Conservation (phyloP, 192 early-diverging fungal genomes). For the Linnemannia exigua region DNA sequence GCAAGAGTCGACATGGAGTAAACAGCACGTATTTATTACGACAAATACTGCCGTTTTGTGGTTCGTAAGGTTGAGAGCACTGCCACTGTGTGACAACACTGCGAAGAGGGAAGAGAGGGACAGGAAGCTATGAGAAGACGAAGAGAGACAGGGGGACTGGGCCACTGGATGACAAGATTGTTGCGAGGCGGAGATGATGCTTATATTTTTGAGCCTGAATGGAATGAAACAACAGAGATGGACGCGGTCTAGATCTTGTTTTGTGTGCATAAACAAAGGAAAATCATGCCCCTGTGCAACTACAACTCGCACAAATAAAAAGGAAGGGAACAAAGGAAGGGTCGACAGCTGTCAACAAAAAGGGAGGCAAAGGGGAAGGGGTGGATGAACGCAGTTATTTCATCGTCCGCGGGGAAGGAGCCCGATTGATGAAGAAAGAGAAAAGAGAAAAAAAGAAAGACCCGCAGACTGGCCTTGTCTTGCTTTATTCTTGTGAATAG, state of each 20-base stretch:
- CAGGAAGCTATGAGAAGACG: background rate
- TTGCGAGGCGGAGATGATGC: background rate
- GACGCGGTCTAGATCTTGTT: slow-evolving; percentile 1
- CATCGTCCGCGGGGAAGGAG: background rate
- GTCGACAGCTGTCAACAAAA: background rate
- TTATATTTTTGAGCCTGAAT: background rate
- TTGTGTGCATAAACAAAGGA: background rate
- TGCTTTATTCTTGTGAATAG: background rate
- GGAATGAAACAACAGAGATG: background rate
- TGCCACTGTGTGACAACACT: slow-evolving; percentile 2
- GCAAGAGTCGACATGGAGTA: slow-evolving; percentile 2
- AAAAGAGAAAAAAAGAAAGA: background rate
- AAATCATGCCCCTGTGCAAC: background rate
- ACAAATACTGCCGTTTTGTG: background rate
- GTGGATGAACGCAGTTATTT: background rate
- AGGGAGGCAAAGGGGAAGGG: background rate
- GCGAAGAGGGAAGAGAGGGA: background rate
- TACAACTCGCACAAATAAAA: background rate
- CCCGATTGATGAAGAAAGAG: too few species aligned
- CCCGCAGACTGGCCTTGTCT: background rate
- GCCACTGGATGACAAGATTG: background rate
- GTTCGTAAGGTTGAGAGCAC: background rate
- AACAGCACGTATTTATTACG: background rate
- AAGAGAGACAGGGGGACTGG: background rate
- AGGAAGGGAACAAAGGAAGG: background rate